These are phyloP conservation scores for Hygrophila difformis DNA, from an alignment of 257 asterid genomes.

Conservation along the genomic window DNA sequence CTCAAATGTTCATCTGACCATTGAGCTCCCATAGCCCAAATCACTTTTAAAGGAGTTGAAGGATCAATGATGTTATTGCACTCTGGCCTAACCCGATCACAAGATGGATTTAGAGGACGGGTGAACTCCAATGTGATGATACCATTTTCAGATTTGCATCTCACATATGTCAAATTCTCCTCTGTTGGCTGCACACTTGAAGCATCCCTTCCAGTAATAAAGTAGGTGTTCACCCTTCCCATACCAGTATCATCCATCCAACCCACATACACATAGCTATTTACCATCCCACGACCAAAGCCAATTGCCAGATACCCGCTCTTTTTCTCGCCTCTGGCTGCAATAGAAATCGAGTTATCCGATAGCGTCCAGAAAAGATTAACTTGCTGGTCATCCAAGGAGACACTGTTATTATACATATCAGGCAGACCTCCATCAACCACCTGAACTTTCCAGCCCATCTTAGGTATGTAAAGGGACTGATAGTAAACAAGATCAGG, in stretches of 20 bases:
- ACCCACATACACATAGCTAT: slow-evolving; percentile 85
- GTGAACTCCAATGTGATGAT: slow-evolving; percentile 89
- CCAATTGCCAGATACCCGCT: slow-evolving; percentile 95
- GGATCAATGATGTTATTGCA: slow-evolving; percentile 88
- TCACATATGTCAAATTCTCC: slow-evolving; percentile 78
- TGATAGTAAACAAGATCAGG: slow-evolving; percentile 94
- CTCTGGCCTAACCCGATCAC: slow-evolving; percentile 49
- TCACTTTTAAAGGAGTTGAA: slow-evolving; percentile 71
- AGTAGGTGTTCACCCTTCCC: slow-evolving; percentile 87
- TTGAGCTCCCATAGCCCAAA: slow-evolving; percentile 97
- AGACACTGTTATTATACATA: slow-evolving; percentile 85
- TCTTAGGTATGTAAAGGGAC: slow-evolving; percentile 65
- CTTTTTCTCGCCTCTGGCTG: slow-evolving; percentile 91
- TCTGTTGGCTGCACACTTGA: slow-evolving; percentile 58
- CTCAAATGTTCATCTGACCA: slow-evolving; percentile 76
- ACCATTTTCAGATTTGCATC: slow-evolving; percentile 96
- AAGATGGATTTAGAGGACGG: slow-evolving; percentile 72
- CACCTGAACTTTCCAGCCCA: slow-evolving; percentile 99
- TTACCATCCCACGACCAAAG: slow-evolving; percentile 86
- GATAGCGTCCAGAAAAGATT: slow-evolving; percentile 90
- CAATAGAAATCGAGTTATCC: slow-evolving; percentile 73
- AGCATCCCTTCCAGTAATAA: slow-evolving; percentile 77
- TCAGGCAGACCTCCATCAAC: slow-evolving; percentile 97
- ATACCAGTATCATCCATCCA: slow-evolving; percentile 75
- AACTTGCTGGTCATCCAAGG: slow-evolving; percentile 96